phyloP scores from a whole-genome alignment of 2,329 filamentous ascomycete species.

The Mollisiaceae sp. region DNA sequence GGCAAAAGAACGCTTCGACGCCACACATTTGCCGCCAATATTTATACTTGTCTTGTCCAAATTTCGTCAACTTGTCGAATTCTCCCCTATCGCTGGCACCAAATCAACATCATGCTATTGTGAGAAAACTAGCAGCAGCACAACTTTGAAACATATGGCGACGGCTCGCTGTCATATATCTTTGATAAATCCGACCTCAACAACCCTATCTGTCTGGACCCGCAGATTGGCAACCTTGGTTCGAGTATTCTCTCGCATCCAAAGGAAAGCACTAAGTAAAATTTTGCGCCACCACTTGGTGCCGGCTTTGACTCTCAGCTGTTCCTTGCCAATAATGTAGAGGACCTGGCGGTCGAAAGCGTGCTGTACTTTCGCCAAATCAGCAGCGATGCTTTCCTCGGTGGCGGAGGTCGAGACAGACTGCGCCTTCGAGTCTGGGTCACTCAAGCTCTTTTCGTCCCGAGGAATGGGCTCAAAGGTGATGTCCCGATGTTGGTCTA shows the following conservation, averaged over 20 bases:
- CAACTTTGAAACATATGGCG: background rate
- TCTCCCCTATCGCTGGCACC: background rate
- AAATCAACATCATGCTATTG: background rate
- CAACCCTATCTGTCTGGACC: constrained; percentile 63
- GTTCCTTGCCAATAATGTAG: constrained; percentile 65
- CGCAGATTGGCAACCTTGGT: constrained; percentile 68
- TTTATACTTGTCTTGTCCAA: too few relatives aligned
- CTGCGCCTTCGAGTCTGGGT: constrained; percentile 17
- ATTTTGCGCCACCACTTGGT: constrained; percentile 49
- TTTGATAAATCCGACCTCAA: constrained; percentile 73
- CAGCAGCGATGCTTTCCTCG: constrained; percentile 34
- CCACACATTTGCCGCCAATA: too few relatives aligned
- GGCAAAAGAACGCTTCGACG: too few relatives aligned
- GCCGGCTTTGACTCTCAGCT: constrained; percentile 54
- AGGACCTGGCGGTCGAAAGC: constrained; percentile 56
- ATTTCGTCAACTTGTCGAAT: background rate
- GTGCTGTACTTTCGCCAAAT: constrained; percentile 51
- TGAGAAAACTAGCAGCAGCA: background rate
- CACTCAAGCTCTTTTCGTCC: constrained; percentile 17
- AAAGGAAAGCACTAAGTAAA: constrained; percentile 61
- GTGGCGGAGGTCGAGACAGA: constrained; percentile 10
- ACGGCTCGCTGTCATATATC: constrained; percentile 55
- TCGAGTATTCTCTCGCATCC: constrained; percentile 68
- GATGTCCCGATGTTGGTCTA: constrained; percentile 12
- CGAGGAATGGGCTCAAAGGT: constrained; percentile 18